Evolutionary conservation across 1,284 basidiomycete species (phyloP).

Genomic region (Hortiboletus rubellus): DNA sequence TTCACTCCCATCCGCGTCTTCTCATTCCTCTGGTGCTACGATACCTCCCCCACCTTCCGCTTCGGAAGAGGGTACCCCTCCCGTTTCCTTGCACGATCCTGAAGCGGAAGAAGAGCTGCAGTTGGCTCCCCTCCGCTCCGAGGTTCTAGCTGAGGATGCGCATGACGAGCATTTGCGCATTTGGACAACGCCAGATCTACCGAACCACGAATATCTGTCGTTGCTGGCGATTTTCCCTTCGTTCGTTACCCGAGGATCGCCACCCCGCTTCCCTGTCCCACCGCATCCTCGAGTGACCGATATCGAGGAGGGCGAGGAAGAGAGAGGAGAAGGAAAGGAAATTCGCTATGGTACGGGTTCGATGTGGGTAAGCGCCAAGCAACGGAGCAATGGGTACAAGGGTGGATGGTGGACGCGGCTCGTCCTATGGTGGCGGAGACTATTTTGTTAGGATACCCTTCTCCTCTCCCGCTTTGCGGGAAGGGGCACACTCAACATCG

Average conservation of each 20-base stretch:
- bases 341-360: constrained; percentile 70
- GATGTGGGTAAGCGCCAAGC: constrained; percentile 63
- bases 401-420: constrained; percentile 76
- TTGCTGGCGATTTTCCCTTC: constrained; percentile 67
- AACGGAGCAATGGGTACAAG: constrained; percentile 59
- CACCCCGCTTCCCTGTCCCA: constrained; percentile 60
- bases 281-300: constrained; percentile 43
- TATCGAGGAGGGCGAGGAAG: constrained; percentile 64
- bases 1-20: constrained; percentile 48
- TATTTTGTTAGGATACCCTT: constrained; percentile 56
- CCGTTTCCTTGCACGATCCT: constrained; percentile 30
- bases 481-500: constrained; percentile 12
- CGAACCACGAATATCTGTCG: constrained; percentile 62
- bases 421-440: constrained; percentile 65
- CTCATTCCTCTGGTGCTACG: constrained; percentile 54
- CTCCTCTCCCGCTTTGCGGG: background rate
- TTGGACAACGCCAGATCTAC: constrained; percentile 70
- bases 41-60: constrained; percentile 32
- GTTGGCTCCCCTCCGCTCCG: constrained; percentile 35
- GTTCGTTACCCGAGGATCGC: constrained; percentile 59
- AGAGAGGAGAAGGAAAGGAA: constrained; percentile 48
- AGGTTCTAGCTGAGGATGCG: constrained; percentile 43
- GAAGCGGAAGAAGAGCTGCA: constrained; percentile 40
- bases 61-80: constrained; percentile 44
- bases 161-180: constrained; percentile 59